Conservation (phyloP, 129 eudicot species). For the Cynara cardunculus region DNA sequence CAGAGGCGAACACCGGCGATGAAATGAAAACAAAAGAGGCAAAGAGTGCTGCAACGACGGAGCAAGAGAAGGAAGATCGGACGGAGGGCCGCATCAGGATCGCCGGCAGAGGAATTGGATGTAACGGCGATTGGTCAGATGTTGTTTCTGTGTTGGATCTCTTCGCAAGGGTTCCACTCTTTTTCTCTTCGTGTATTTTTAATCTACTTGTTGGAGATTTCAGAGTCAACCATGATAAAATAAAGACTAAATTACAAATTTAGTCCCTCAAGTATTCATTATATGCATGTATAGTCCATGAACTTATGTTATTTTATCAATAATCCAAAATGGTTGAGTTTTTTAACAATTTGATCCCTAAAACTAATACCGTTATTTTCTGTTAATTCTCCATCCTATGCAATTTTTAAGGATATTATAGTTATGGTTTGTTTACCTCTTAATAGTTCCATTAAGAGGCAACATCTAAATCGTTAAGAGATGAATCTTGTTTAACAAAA, state of each 20-base stretch:
- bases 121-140: constrained; percentile 24
- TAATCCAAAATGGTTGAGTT: neutral
- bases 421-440: no score
- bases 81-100: constrained; percentile 54
- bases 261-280: neutral
- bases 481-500: no score
- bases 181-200: neutral
- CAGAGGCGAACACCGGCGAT: constrained; percentile 68
- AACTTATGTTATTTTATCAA: neutral
- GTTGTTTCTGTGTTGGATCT: constrained; percentile 18
- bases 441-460: no score
- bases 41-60: constrained; percentile 18
- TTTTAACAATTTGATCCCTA: no score
- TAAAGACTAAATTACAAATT: neutral
- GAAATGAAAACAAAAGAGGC: constrained; percentile 27
- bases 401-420: no score
- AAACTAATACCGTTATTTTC: no score
- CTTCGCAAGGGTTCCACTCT: constrained; percentile 10
- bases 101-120: constrained; percentile 49
- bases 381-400: no score
- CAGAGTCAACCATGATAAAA: constrained; percentile 18
- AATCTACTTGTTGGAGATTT: neutral
- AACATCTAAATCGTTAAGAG: no score
- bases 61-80: neutral
- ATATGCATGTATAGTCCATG: neutral